Evolutionary conservation across 2,329 filamentous ascomycete species (phyloP).

Genomic region (Coccinonectria pachysandricola): DNA sequence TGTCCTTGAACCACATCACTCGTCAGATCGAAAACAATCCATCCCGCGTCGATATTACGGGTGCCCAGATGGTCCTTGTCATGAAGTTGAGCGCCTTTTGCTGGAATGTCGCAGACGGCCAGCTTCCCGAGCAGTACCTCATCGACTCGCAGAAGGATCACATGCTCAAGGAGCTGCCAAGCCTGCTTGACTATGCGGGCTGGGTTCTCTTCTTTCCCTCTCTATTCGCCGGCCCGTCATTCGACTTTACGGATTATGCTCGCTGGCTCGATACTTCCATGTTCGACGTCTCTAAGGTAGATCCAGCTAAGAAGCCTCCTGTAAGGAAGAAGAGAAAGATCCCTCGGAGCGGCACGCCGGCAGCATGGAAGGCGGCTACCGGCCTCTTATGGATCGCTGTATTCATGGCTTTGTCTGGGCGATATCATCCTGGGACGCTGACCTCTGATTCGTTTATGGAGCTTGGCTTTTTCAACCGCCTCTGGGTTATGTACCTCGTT

Average conservation of each 20-base stretch:
- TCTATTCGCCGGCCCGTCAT: conserved; percentile 80
- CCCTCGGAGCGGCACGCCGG: conserved; percentile 79
- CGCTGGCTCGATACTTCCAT: conserved; percentile 90
- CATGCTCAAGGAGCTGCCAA: conserved; percentile 64
- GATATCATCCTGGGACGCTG: conserved; percentile 55
- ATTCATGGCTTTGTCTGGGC: conserved; percentile 62
- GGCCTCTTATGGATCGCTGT: conserved; percentile 71
- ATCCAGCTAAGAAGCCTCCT: conserved; percentile 73
- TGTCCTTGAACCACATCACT: conserved; percentile 80
- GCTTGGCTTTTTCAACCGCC: conserved; percentile 58
- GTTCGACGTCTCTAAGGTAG: conserved; percentile 76
- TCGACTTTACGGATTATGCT: conserved; percentile 88
- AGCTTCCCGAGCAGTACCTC: conserved; percentile 67
- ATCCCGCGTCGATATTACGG: conserved; percentile 72
- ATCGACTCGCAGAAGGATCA: conserved; percentile 79
- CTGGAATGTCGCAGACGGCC: conserved; percentile 95
- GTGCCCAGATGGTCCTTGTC: conserved; percentile 93
- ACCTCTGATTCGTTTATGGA: conserved; percentile 56
- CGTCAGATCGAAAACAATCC: conserved; percentile 64
- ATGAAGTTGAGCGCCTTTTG: conserved; percentile 97
- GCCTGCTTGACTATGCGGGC: conserved; percentile 69
- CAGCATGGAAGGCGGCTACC: conserved; percentile 60
- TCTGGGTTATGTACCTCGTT: conserved; percentile 76
- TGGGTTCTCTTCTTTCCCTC: conserved; percentile 95
- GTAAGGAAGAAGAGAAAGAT: conserved; percentile 88